These are phyloP conservation scores for Populus hybrid DNA, from an alignment of 441 rosid genomes.

Conservation along the genomic window DNA sequence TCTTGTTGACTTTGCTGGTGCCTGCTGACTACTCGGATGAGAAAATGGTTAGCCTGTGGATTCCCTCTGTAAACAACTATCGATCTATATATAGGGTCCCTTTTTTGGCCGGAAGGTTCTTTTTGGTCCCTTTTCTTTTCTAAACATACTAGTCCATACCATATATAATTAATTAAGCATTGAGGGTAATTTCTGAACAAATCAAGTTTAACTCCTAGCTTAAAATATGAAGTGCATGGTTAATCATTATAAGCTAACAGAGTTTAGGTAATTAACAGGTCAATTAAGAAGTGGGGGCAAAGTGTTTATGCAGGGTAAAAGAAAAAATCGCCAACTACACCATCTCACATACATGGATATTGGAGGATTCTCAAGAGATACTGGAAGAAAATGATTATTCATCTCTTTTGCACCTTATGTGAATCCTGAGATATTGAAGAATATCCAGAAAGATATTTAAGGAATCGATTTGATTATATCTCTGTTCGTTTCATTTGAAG, in stretches of 20 bases:
- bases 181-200: too few relatives aligned
- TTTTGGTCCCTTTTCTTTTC: background rate
- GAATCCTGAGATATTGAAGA: background rate
- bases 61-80: background rate
- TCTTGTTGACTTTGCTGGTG: background rate
- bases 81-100: background rate
- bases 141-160: background rate
- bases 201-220: too few relatives aligned
- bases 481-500: background rate
- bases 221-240: background rate
- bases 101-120: background rate
- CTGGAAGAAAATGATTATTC: background rate
- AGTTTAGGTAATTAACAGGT: background rate
- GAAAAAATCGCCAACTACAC: background rate
- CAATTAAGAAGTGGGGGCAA: background rate
- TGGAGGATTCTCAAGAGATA: background rate
- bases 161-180: too few relatives aligned
- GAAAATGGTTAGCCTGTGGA: background rate
- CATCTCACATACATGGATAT: background rate
- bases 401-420: background rate
- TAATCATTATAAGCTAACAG: background rate
- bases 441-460: background rate
- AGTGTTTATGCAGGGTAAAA: background rate
- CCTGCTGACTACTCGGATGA: constrained; percentile 4
- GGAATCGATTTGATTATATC: background rate